Percentiles rank a stretch among this genome's conserved stretches.
Conservation (phyloP, 208 protist species). For the Leishmania major region DNA sequence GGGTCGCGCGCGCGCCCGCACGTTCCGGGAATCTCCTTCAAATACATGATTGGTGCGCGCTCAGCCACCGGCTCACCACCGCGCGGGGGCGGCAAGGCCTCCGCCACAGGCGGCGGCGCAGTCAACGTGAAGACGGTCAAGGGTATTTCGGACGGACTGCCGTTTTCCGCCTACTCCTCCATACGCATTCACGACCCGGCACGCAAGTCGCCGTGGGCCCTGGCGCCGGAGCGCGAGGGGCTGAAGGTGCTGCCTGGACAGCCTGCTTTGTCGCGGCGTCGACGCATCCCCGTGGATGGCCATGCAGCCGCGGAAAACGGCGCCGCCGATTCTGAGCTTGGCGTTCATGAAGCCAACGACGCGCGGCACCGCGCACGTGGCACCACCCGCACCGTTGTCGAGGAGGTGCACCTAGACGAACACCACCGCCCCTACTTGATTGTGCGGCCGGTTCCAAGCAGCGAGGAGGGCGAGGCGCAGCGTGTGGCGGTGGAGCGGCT, state of each 20-base stretch:
- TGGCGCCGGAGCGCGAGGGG: slow-evolving; percentile 46
- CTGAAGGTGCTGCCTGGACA: slow-evolving; percentile 37
- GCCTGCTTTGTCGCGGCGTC: slow-evolving; percentile 33
- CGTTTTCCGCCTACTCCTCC: slow-evolving; percentile 58
- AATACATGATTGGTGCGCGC: slow-evolving; percentile 41
- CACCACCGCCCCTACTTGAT: slow-evolving; percentile 71
- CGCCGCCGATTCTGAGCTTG: not conserved
- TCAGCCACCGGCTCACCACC: slow-evolving; percentile 22
- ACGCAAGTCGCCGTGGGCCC: slow-evolving; percentile 74
- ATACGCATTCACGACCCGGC: slow-evolving; percentile 55
- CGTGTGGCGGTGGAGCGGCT: slow-evolving; percentile 50
- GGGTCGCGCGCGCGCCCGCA: slow-evolving; percentile 45
- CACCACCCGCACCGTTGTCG: slow-evolving; percentile 35
- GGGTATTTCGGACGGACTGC: slow-evolving; percentile 39
- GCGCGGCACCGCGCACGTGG: slow-evolving; percentile 2
- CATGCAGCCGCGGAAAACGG: not conserved
- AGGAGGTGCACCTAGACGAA: slow-evolving; percentile 82
- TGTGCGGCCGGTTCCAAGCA: slow-evolving; percentile 53
- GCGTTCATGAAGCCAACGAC: slow-evolving; percentile 5
- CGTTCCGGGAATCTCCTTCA: slow-evolving; percentile 36
- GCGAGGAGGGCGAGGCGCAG: slow-evolving; percentile 53
- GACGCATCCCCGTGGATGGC: slow-evolving; percentile 19
- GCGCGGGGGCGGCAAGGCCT: slow-evolving; percentile 6
- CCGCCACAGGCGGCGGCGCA: not conserved
- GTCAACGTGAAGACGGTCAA: slow-evolving; percentile 13